Percentiles rank a stretch among this genome's conserved stretches.
Conservation (phyloP, 225 moss, liverwort and hornwort species). For the Marchantia paleacea region DNA sequence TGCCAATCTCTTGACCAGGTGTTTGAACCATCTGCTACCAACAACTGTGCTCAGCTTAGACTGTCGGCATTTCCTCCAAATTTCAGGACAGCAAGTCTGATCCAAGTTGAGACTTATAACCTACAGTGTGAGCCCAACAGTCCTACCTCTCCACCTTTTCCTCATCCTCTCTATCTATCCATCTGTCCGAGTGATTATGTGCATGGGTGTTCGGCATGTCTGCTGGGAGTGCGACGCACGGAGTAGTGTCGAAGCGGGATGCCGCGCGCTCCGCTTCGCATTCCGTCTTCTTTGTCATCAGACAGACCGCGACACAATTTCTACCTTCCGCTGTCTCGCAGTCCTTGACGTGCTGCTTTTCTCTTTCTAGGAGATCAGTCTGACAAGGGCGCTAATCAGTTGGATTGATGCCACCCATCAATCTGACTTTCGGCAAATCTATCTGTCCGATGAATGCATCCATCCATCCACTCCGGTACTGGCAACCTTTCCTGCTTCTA, state of each 20-base stretch:
- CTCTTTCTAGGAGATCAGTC: conserved; percentile 4
- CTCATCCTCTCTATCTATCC: background rate
- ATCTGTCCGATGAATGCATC: conserved; percentile 3
- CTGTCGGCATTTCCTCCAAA: background rate
- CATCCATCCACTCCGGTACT: conserved; percentile 1
- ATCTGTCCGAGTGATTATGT: background rate
- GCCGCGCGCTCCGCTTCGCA: background rate
- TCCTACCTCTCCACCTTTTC: background rate
- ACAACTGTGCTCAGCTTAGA: background rate
- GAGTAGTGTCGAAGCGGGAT: background rate
- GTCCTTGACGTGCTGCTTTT: background rate
- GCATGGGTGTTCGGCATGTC: too few species aligned
- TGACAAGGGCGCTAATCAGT: background rate
- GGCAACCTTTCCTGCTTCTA: background rate
- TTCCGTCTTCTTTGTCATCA: background rate
- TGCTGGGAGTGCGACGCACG: background rate
- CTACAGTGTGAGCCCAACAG: background rate
- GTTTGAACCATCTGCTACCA: background rate
- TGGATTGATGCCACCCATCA: background rate
- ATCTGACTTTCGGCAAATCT: background rate
- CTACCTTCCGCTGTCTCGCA: background rate
- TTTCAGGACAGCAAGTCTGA: background rate
- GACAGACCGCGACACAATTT: background rate
- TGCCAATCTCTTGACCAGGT: background rate
- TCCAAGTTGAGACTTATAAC: background rate